Percentiles rank a stretch among this genome's conserved stretches.
Conservation (phyloP, 1,284 basidiomycete species). For the Kwoniella shivajii region DNA sequence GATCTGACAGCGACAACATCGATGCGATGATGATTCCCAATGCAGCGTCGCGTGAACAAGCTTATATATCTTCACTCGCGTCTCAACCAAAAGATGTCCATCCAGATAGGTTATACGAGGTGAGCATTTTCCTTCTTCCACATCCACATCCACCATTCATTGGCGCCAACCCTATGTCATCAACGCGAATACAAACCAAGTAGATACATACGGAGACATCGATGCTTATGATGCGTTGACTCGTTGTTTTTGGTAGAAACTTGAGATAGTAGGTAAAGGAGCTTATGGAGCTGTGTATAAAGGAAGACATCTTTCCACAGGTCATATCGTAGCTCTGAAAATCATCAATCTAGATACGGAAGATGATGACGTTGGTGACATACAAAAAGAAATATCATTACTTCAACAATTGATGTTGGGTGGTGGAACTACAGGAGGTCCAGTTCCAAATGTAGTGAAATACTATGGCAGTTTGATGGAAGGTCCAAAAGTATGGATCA, state of each 20-base stretch:
- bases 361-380: slow-evolving; percentile 95
- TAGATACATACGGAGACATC: too few relatives aligned
- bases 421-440: slow-evolving; percentile 24
- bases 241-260: slow-evolving; percentile 55
- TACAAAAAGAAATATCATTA: slow-evolving; percentile 93
- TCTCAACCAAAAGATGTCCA: slow-evolving; percentile 47
- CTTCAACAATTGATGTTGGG: slow-evolving; percentile 72
- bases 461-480: slow-evolving; percentile 96
- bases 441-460: slow-evolving; percentile 77
- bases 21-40: slow-evolving; percentile 26
- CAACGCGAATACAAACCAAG: too few relatives aligned
- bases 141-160: neutral
- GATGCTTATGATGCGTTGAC: neutral
- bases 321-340: slow-evolving; percentile 90
- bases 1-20: neutral
- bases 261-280: slow-evolving; percentile 86
- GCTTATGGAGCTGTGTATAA: slow-evolving; percentile 96
- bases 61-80: slow-evolving; percentile 42
- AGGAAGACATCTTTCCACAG: slow-evolving; percentile 78
- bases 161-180: too few relatives aligned
- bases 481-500: slow-evolving; percentile 96
- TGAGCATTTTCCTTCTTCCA: slow-evolving; percentile 14
- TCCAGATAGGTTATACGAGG: slow-evolving; percentile 48
- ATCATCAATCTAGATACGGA: slow-evolving; percentile 98
- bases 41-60: slow-evolving; percentile 37